A percentile compares a stretch with the other conserved stretches of the same genome.
These are phyloP conservation scores for Camelina hispida DNA, from an alignment of 345 rosid genomes.

Conservation along the genomic window DNA sequence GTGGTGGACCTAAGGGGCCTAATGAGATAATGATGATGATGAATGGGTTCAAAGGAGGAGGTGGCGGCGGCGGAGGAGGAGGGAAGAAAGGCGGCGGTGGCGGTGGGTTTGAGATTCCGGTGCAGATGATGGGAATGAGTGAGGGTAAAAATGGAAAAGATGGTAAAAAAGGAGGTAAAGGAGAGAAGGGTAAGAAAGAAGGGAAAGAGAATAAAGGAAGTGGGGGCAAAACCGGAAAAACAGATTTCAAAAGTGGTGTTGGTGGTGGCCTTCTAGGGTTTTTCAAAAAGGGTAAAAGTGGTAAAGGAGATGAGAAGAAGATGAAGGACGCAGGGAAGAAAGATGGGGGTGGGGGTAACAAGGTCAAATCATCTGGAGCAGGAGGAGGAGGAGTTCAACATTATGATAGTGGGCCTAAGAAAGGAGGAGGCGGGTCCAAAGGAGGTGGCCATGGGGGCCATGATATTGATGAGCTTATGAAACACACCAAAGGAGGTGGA, in stretches of 20 bases:
- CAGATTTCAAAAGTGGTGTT: conserved; percentile 44
- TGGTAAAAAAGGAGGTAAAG: conserved; percentile 52
- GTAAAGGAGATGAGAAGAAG: conserved; percentile 40
- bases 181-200: conserved; percentile 44
- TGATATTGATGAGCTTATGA: conserved; percentile 53
- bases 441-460: conserved; percentile 47
- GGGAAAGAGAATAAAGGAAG: conserved; percentile 51
- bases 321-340: conserved; percentile 37
- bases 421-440: conserved; percentile 53
- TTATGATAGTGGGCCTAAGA: conserved; percentile 56
- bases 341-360: conserved; percentile 49
- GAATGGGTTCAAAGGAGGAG: conserved; percentile 51
- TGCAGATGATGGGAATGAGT: conserved; percentile 54
- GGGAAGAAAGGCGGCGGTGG: conserved; percentile 57
- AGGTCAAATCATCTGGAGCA: conserved; percentile 42
- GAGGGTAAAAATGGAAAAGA: conserved; percentile 52
- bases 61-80: conserved; percentile 36
- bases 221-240: conserved; percentile 49
- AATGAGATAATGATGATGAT: conserved; percentile 57
- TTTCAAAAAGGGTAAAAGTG: conserved; percentile 58
- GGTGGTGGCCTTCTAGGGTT: conserved; percentile 50
- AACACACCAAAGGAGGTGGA: conserved; percentile 46
- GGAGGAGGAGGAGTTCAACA: conserved; percentile 43
- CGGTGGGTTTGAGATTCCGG: conserved; percentile 59
- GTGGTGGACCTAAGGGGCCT: conserved; percentile 48